Percentiles rank a stretch among this genome's conserved stretches.
These are phyloP conservation scores for Lunularia cruciata DNA, from an alignment of 225 moss, liverwort and hornwort genomes.

Conservation along the genomic window DNA sequence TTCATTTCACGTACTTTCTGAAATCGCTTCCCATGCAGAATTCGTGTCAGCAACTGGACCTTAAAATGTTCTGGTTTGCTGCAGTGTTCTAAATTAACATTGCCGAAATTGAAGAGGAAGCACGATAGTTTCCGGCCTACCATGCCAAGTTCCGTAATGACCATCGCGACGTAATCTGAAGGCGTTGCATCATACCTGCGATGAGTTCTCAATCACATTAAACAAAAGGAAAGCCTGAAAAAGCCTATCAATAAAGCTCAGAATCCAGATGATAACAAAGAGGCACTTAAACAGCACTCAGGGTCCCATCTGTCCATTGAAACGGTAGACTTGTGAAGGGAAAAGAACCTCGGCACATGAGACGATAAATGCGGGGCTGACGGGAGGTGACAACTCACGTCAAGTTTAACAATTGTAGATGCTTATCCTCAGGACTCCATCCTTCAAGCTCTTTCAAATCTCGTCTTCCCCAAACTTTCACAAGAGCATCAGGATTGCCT, in stretches of 20 bases:
- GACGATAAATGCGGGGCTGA: background rate
- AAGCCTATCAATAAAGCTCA: no score
- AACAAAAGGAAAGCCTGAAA: no score
- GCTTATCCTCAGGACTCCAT: conserved; percentile 23
- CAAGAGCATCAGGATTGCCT: conserved; percentile 75
- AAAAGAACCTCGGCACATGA: no score
- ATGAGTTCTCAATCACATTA: no score
- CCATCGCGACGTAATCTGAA: conserved; percentile 89
- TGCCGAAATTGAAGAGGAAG: background rate
- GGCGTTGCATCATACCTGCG: conserved; percentile 93
- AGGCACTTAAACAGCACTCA: no score
- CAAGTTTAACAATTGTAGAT: conserved; percentile 83
- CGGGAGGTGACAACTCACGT: conserved; percentile 39
- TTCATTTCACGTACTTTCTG: no score
- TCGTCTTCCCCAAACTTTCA: conserved; percentile 63
- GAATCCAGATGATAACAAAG: no score
- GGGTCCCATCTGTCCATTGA: no score
- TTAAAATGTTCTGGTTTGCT: background rate
- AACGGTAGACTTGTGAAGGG: no score
- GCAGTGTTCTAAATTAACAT: background rate
- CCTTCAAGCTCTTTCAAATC: conserved; percentile 24
- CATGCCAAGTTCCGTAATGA: conserved; percentile 98
- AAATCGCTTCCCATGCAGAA: no score
- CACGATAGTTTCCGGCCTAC: conserved; percentile 28
- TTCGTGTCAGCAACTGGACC: no score